These are phyloP conservation scores for Nothomitra cinnamomea DNA, from an alignment of 2,329 filamentous ascomycete species.

Conservation along the genomic window DNA sequence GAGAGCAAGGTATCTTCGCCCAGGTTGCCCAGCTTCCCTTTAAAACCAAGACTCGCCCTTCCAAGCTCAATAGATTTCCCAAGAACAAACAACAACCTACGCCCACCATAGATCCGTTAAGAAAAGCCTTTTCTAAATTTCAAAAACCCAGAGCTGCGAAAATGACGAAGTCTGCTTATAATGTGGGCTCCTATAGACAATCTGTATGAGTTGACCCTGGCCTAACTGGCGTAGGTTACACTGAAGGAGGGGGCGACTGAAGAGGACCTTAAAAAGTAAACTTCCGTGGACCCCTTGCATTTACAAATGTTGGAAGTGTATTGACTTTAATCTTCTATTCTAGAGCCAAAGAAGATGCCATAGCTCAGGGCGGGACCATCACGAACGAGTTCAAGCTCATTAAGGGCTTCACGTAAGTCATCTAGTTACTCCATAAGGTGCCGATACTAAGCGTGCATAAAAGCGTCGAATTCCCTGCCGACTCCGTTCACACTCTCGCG, in stretches of 20 bases:
- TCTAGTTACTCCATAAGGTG: not conserved
- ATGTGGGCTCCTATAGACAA: not conserved
- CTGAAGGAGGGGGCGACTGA: not conserved
- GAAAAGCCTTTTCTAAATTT: too few species aligned
- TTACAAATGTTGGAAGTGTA: not conserved
- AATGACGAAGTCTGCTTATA: not conserved
- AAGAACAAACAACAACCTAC: too few species aligned
- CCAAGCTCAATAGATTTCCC: too few species aligned
- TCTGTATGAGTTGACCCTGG: not conserved
- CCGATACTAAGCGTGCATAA: not conserved
- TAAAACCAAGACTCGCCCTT: too few species aligned
- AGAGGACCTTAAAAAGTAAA: not conserved
- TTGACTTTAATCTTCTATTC: not conserved
- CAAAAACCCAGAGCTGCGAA: too few species aligned
- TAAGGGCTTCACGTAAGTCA: constrained; percentile 78
- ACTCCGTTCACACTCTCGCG: constrained; percentile 47
- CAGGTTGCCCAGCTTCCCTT: too few species aligned
- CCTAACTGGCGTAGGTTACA: not conserved
- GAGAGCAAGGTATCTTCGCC: too few species aligned
- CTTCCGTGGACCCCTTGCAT: not conserved
- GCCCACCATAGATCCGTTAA: too few species aligned
- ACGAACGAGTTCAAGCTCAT: constrained; percentile 70
- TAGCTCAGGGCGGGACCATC: constrained; percentile 67
- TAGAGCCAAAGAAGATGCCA: constrained; percentile 62
- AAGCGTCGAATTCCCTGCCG: constrained; percentile 58